Evolutionary conservation across 345 rosid species (phyloP).

Genomic region (Salix viminalis): DNA sequence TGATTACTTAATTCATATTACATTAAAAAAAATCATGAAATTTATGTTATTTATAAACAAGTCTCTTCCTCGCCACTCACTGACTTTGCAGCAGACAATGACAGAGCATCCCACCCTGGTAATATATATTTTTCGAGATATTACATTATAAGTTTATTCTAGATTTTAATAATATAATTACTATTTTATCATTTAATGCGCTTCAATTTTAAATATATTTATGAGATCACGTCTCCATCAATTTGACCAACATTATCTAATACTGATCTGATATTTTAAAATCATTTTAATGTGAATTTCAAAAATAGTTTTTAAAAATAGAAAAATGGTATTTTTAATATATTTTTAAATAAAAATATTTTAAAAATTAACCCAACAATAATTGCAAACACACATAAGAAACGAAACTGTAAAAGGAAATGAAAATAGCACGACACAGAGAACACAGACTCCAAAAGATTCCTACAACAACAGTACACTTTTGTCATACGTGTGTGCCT

Average conservation of each 20-base stretch:
- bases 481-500: slow-evolving; percentile 25
- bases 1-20: not conserved
- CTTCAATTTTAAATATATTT: not conserved
- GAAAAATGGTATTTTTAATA: too few species aligned
- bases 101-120: not conserved
- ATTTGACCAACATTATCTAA: not conserved
- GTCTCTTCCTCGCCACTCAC: not conserved
- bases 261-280: not conserved
- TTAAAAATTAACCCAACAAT: too few species aligned
- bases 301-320: too few species aligned
- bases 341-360: too few species aligned
- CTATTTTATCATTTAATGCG: too few species aligned
- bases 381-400: too few species aligned
- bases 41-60: not conserved
- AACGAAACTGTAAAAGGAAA: not conserved
- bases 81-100: not conserved
- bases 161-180: too few species aligned
- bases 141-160: too few species aligned
- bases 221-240: not conserved
- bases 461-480: slow-evolving; percentile 18
- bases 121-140: not conserved
- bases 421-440: not conserved
- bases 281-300: too few species aligned
- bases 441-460: slow-evolving; percentile 30
- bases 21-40: not conserved